These are phyloP conservation scores for Fusarium multiceps DNA, from an alignment of 2,329 filamentous ascomycete species.

Conservation along the genomic window DNA sequence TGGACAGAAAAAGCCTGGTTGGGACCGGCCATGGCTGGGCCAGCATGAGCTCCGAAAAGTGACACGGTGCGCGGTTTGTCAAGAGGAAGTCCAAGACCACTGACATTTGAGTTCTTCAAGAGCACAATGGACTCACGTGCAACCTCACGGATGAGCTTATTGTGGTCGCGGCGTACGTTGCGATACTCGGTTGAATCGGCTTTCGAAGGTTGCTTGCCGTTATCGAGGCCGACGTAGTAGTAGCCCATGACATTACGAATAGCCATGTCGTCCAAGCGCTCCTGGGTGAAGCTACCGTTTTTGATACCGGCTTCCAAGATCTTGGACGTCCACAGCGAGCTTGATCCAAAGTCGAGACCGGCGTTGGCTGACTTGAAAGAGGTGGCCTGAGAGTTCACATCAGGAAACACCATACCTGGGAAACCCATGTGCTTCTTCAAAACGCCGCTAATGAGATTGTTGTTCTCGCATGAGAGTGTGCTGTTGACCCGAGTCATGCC, in stretches of 20 bases:
- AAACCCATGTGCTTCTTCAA: slow-evolving; percentile 79
- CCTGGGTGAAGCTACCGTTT: background rate
- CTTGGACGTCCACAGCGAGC: background rate
- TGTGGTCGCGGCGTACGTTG: slow-evolving; percentile 63
- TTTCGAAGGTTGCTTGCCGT: slow-evolving; percentile 62
- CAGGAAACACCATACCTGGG: slow-evolving; percentile 75
- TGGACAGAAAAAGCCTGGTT: background rate
- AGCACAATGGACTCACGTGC: slow-evolving; percentile 65
- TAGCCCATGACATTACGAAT: slow-evolving; percentile 7
- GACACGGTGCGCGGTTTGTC: slow-evolving; percentile 52
- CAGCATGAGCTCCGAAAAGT: slow-evolving; percentile 60
- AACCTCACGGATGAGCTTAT: slow-evolving; percentile 59
- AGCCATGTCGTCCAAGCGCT: slow-evolving; percentile 3
- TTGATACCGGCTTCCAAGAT: background rate
- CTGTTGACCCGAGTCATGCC: background rate
- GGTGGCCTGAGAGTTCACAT: slow-evolving; percentile 47
- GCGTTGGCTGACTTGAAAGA: background rate
- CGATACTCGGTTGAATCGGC: slow-evolving; percentile 55
- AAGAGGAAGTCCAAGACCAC: slow-evolving; percentile 57
- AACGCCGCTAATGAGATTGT: slow-evolving; percentile 73
- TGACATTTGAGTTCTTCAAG: slow-evolving; percentile 63
- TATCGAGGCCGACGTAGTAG: slow-evolving; percentile 2
- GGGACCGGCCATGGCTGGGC: slow-evolving; percentile 11
- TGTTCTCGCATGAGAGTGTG: slow-evolving; percentile 63
- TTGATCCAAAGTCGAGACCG: background rate